A percentile compares a stretch with the other conserved stretches of the same genome.
These are phyloP conservation scores for Rhinocladiella mackenziei DNA, from an alignment of 2,329 filamentous ascomycete genomes.

Conservation along the genomic window DNA sequence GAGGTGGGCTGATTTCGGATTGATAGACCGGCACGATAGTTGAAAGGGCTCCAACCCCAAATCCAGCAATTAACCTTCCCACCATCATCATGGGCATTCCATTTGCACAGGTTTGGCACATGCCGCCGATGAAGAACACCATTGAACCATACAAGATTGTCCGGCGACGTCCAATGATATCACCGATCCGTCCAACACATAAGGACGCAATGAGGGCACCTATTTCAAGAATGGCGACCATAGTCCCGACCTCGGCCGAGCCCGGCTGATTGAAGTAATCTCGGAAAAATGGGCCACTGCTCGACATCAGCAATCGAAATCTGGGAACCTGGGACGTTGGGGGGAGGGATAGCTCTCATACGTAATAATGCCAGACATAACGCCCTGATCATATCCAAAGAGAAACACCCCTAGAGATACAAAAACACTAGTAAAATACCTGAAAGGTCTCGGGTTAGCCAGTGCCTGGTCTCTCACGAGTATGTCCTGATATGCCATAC, in stretches of 20 bases:
- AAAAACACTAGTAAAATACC: constrained; percentile 88
- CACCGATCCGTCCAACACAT: constrained; percentile 79
- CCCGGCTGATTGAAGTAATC: constrained; percentile 90
- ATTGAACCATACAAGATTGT: constrained; percentile 93
- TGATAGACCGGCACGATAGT: constrained; percentile 93
- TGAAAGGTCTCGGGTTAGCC: constrained; percentile 38
- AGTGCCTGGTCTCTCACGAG: constrained; percentile 17
- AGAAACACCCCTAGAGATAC: constrained; percentile 61
- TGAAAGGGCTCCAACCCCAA: constrained; percentile 82
- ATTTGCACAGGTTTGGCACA: constrained; percentile 73
- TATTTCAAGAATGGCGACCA: constrained; percentile 94
- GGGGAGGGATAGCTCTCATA: constrained; percentile 35
- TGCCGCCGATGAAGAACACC: constrained; percentile 80
- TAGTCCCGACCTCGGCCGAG: constrained; percentile 83
- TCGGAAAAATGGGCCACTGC: constrained; percentile 83
- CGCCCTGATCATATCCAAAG: constrained; percentile 63
- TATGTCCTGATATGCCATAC: constrained; percentile 51
- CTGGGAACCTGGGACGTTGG: too few species aligned
- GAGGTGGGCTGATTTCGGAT: constrained; percentile 91
- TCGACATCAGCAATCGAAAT: too few species aligned
- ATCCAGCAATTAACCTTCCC: constrained; percentile 76
- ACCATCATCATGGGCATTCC: constrained; percentile 85
- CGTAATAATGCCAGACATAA: constrained; percentile 69
- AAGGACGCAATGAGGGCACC: constrained; percentile 89
- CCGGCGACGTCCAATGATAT: constrained; percentile 80